Base-by-base conservation (phyloP, 2,329 filamentous ascomycete species). In the Colletotrichum siamense region DNA sequence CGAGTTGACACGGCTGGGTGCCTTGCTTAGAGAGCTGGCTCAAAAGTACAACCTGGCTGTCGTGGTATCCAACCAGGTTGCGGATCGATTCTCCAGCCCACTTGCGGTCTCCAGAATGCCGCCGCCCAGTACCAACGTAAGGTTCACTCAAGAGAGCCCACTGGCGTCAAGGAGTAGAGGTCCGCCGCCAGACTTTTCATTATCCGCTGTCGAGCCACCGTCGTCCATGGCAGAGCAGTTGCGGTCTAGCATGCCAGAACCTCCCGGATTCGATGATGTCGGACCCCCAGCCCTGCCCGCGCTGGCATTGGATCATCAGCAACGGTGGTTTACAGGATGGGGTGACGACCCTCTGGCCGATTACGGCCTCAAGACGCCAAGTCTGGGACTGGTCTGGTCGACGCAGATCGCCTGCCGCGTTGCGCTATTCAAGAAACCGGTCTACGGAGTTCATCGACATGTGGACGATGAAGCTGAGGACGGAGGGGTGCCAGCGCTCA, bases 281-380 rank as follows among this genome's bases (percentile, higher is more conserved):
- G 81, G 81, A 4, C 82, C 83, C 3, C 82, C 84, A 16, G 81
- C 83, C 2, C 86, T 86, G 0, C 84, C 89, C 15, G 91, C 93
- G 1, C 88, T 98, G 49, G 90, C 92, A 36, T 91, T 98, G 10
- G 94, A 98, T 80, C 95, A 98, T 84, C 96, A 99, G 85, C 95
- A 98, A 83, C 91, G 95, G 59, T 98, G 96, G 92, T 98, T 98
- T 85, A 98, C 96, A 6, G 96, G 97, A 78, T 98, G 97, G 96
- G 96, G 96, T 26, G 95, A 98, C 83, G 89, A 92, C 72, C 86
- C 89, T 18, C 80, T 85, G 30, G 83, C 86, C 24, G 81, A 85
- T 15, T 83, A 87, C 65, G 84, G 86, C 30, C 85, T 94, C 71
- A 99, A 98, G 85, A 98, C 95, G 0, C 96, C 96, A 0, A 95